Percentiles rank a stretch among this genome's conserved stretches.
Evolutionary conservation across 768 basidiomycete species (phyloP).

Genomic region (Lactarius pseudohatsudake): DNA sequence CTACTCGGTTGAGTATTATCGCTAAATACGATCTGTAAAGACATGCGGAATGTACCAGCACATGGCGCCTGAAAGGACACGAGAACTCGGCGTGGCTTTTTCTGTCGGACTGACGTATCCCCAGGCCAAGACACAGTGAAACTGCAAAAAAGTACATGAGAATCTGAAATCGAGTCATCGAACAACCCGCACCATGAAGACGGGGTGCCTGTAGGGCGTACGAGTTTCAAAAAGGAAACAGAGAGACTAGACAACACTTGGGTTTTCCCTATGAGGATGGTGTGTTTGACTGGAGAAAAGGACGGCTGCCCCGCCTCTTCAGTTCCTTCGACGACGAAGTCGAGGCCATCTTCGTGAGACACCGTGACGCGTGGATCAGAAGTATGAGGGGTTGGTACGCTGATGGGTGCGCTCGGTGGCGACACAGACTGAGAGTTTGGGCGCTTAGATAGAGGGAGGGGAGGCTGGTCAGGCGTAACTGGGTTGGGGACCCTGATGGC

Average conservation of each 20-base stretch:
- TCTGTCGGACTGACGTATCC: background rate
- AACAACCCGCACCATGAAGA: slow-evolving; percentile 5
- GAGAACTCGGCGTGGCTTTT: background rate
- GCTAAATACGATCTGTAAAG: background rate
- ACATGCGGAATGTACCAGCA: slow-evolving; percentile 3
- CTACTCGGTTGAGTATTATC: background rate
- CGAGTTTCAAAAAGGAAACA: background rate
- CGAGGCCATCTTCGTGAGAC: slow-evolving; percentile 13
- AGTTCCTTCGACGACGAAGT: slow-evolving; percentile 5
- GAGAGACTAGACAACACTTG: background rate
- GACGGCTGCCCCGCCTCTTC: background rate
- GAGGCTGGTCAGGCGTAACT: background rate
- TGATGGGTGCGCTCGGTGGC: no score
- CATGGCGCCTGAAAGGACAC: slow-evolving; percentile 9
- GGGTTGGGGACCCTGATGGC: background rate
- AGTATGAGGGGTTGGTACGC: background rate
- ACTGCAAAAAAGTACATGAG: slow-evolving; percentile 1
- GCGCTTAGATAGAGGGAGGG: background rate
- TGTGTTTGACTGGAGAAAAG: background rate
- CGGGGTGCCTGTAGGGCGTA: background rate
- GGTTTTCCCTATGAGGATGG: slow-evolving; percentile 1
- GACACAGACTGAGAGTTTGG: background rate
- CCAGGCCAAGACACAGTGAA: background rate
- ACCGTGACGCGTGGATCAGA: slow-evolving; percentile 4
- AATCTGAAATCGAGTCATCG: background rate